Base-by-base conservation (phyloP, 78 protist genomes). In the Tieghemostelium lacteum region DNA sequence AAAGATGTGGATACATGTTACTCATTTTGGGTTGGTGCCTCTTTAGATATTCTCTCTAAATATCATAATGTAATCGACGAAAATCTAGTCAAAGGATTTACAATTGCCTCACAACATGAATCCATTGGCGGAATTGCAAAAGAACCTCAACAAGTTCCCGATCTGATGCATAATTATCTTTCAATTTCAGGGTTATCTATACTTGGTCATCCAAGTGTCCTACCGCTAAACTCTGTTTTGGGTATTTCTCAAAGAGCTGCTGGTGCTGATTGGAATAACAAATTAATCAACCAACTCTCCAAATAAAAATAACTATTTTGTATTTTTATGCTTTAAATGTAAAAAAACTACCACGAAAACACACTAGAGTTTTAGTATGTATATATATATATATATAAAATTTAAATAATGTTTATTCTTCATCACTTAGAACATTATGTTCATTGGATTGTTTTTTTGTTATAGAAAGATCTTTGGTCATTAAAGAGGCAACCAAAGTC, bases 1-100 rank as follows among this genome's bases (percentile, higher is more conserved):
- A 98, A 98, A 75, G 94, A 95, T 7, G 98, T 93, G 26, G 99
- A 98, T 69, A 62, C 97, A 12, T 98, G 99, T 95, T 98, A 98
- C 89, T 74, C 97, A 24, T 98, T 85, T 76, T 98, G 99, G 99
- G 75, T 96, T n/a, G 99, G 99, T 26, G 73, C 93, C 1, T 61
- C 95, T 3, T 78, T 94, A 50, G 4, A 17, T 5, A 85, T 92
- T 33, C 28, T 94, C 20, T 83, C 85, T 22, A 28, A 58, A 20
- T 39, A 22, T 40, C 29, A 61, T 26, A 34, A 60, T 49, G 63
- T 92, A 3, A 31, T 91, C 24, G 86, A 94, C 40, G 42, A 36
- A 19, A 29, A 10, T 20, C 54, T 70, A 24, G 49, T 88, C 2
- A 26, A 26, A 61, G 45, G 31, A 4, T 86, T 93, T 31, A 57